These are phyloP conservation scores for Leccinum incarnatum DNA, from an alignment of 768 basidiomycete species.

Conservation along the genomic window DNA sequence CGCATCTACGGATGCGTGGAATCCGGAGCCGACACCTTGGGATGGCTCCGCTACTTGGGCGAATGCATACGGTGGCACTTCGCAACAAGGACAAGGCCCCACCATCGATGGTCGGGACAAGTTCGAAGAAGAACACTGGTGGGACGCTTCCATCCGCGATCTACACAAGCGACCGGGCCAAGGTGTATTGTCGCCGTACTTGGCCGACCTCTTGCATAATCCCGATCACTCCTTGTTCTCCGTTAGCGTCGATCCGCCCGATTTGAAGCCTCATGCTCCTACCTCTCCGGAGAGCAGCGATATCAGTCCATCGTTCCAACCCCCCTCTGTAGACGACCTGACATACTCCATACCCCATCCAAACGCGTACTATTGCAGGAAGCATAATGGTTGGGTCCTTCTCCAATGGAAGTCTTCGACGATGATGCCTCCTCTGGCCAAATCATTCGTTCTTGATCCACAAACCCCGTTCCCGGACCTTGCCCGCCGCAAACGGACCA, in stretches of 20 bases:
- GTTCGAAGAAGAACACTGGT: conserved; percentile 68
- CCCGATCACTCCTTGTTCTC: conserved; percentile 70
- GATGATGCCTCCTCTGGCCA: conserved; percentile 58
- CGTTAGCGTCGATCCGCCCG: conserved; percentile 44
- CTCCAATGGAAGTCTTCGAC: conserved; percentile 65
- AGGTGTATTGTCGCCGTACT: conserved; percentile 65
- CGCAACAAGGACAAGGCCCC: conserved; percentile 33
- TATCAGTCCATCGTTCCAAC: conserved; percentile 13
- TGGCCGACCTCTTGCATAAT: conserved; percentile 68
- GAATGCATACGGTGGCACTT: conserved; percentile 17
- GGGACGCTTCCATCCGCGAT: conserved; percentile 51
- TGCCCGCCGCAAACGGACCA: conserved; percentile 43
- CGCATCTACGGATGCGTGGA: conserved; percentile 19
- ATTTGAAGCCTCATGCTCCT: conserved; percentile 24
- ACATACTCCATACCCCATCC: conserved; percentile 75
- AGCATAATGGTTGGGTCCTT: conserved; percentile 82
- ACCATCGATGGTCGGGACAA: conserved; percentile 59
- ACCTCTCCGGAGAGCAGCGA: conserved; percentile 21
- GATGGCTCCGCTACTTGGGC: conserved; percentile 24
- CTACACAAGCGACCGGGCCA: conserved; percentile 57
- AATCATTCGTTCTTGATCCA: conserved; percentile 44
- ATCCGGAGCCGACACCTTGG: conserved; percentile 24
- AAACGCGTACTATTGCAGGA: conserved; percentile 78
- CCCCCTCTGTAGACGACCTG: conserved; percentile 61
- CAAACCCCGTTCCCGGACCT: conserved; percentile 55